Evolutionary conservation across 306 rosid genomes (phyloP), one percentile per base, ranked within the genome.

Genomic region (Prinsepia uniflora): DNA sequence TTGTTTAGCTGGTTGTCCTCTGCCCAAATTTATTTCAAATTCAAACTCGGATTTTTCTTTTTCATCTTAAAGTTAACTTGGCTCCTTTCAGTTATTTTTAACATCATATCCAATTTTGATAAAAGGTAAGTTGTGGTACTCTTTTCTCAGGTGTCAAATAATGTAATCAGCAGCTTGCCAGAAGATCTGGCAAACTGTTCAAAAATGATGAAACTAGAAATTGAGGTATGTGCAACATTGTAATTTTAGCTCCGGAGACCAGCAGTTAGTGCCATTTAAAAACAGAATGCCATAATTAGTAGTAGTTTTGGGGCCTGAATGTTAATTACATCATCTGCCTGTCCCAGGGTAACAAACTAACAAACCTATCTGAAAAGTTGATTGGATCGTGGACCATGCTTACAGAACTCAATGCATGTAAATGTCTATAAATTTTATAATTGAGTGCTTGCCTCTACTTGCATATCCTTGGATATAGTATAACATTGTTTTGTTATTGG

Each of bases 371-470:
- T 8, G 88, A 80, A 81, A 87, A 72, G 75, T 84, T 85, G 79
- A 74, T 93, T 75, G 81, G 87, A 50, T 82, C 96, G n/a, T 93
- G 96, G 90, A 84, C 90, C 70, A 45, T 63, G 90, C 96, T 93
- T 69, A 85, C 90, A 17, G 97, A 93, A 86, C 86, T 90, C 70
- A 93, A 84, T 84, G 96, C 96, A 55, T 85, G 98, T 90, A 81
- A 81, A 71, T 58, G 59, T 60, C 73, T 60, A 34, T 55, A 43
- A 52, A 73, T 79, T 79, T 69, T 18, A 8, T 12, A 41, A 6
- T 39, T 44, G 12, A 6, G 48, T 68, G 54, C 42, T 70, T 50
- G 61, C 65, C 67, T 68, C 70, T 67, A 44, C 62, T 61, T 67
- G 58, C 71, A 39, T 64, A 40, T 53, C 15, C 17, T 65, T 41